phyloP scores from a whole-genome alignment of 2,329 filamentous ascomycete genomes.

The Cordyceps militaris region DNA sequence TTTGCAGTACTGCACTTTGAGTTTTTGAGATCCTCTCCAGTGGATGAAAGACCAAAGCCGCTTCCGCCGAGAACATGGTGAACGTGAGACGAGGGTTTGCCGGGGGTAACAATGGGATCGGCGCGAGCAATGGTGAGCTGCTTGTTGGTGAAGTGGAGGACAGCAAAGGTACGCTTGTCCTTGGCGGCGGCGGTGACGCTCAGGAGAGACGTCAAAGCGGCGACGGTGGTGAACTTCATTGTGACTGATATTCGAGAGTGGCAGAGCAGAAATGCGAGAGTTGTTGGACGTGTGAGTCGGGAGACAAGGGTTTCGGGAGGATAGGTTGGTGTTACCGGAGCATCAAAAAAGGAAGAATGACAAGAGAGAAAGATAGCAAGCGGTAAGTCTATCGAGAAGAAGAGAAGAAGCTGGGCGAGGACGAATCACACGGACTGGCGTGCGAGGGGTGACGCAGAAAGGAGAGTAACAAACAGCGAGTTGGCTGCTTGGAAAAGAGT shows the following conservation, averaged over 20 bases:
- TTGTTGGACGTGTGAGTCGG: neutral
- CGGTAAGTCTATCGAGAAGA: neutral
- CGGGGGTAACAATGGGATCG: conserved; percentile 64
- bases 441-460: conserved; percentile 12
- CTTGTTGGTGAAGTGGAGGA: conserved; percentile 63
- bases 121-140: conserved; percentile 54
- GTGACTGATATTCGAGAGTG: conserved; percentile 2
- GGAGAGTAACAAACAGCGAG: conserved; percentile 10
- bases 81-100: conserved; percentile 51
- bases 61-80: conserved; percentile 67
- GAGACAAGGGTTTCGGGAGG: neutral
- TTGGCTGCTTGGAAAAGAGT: neutral
- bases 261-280: neutral
- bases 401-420: conserved; percentile 6
- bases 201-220: conserved; percentile 32
- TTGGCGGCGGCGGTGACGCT: conserved; percentile 34
- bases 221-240: conserved; percentile 30
- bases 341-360: neutral
- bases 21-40: conserved; percentile 49
- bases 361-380: neutral
- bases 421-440: conserved; percentile 13
- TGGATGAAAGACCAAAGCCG: conserved; percentile 56
- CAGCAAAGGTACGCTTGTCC: conserved; percentile 52
- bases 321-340: conserved; percentile 9
- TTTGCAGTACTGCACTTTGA: conserved; percentile 66